Percentiles rank a stretch among this genome's conserved stretches.
These are phyloP conservation scores for Trapa incisa DNA, from an alignment of 345 rosid species.

Conservation along the genomic window DNA sequence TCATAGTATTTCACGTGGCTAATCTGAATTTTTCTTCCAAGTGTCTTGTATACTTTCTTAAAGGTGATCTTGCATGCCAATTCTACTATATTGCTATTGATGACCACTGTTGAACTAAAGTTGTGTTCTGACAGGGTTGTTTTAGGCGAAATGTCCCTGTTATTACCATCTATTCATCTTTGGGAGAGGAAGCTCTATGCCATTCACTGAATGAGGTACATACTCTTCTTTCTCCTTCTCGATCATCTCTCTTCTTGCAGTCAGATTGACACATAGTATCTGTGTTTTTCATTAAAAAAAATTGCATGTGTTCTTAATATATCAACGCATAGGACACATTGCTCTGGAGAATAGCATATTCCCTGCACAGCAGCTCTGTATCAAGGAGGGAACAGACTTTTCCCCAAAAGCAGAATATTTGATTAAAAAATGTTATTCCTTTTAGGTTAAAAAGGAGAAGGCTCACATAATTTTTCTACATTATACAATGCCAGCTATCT, in stretches of 20 bases:
- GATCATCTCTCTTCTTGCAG: background rate
- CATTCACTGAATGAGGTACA: slow-evolving; percentile 87
- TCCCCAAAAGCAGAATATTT: too few species aligned
- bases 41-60: background rate
- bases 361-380: background rate
- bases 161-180: slow-evolving; percentile 84
- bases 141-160: slow-evolving; percentile 82
- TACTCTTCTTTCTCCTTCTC: slow-evolving; percentile 9
- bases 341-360: background rate
- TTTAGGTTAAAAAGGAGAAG: background rate
- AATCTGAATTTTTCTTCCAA: background rate
- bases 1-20: background rate
- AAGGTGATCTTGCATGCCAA: background rate
- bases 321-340: background rate
- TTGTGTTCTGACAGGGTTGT: slow-evolving; percentile 55
- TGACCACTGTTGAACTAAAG: background rate
- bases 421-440: background rate
- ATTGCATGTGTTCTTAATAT: background rate
- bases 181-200: slow-evolving; percentile 94
- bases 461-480: too few species aligned
- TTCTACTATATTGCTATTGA: background rate
- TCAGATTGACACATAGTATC: background rate
- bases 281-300: background rate
- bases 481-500: too few species aligned
- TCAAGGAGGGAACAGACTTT: background rate